Evolutionary conservation across 768 basidiomycete genomes (phyloP), one percentile per base, ranked within the genome.

Genomic region (Lactarius sp.): DNA sequence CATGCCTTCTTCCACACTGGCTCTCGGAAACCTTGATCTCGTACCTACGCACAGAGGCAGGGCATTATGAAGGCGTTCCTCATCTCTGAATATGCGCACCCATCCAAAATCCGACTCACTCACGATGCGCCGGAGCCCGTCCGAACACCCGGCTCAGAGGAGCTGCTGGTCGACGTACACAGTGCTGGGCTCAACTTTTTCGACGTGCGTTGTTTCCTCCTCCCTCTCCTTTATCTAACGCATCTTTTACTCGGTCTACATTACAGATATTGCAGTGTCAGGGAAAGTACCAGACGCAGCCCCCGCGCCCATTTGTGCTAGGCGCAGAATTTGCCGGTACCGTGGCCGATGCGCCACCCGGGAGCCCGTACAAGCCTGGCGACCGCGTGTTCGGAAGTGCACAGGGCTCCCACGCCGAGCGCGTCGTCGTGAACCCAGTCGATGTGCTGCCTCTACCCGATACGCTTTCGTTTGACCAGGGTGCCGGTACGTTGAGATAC

Each of bases 211-310:
- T 36, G 60, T 33, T 16, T 54, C 34, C 36, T 55, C 34, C 31
- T 36, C 36, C 46, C 22, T 13, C 52, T 22, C 13, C 18, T 51
- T 41, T 27, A 10, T 27, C 27, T 27, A 3, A 22, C 55, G 41
- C 31, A 8, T 20, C 4, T n/a, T 7, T 18, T 3, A 22, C 22
- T 34, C 27, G 27, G 20, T 44, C 42, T 44, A 50, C 16, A 9
- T 13, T 37, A 20, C 65, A 90, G 85, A 92, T 93, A 66, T 76
- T 96, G 33, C 92, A 94, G 77, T 78, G 85, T 0, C 92, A 94
- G 74, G 94, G 94, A 53, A 94, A 90, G 77, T 90, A 96, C 72
- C 94, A 96, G 71, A 73, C 75, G 59, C 87, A 94, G 71, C 92
- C 91, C 0, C 83, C 90, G 0, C 79, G 92, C 44, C 95, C 95